Evolutionary conservation across 2,329 filamentous ascomycete genomes (phyloP).

Genomic region (Curvularia verruculosa): DNA sequence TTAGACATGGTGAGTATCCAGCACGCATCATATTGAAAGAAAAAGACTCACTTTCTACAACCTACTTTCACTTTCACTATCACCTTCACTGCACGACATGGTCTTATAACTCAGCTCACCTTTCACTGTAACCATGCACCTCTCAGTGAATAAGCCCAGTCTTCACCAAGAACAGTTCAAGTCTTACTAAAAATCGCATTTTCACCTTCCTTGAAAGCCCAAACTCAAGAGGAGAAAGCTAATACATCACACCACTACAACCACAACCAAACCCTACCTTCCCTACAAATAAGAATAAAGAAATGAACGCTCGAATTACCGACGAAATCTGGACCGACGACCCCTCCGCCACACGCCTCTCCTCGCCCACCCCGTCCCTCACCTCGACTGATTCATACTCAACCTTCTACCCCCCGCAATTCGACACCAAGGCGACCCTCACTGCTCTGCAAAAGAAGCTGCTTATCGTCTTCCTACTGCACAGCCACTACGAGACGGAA

Average conservation of each 20-base stretch:
- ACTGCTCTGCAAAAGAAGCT: constrained; percentile 1
- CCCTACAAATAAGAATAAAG: too few species aligned
- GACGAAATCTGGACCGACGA: background rate
- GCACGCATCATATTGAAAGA: background rate
- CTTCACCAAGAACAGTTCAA: background rate
- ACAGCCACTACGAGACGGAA: background rate
- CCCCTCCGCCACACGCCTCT: background rate
- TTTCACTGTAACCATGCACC: background rate
- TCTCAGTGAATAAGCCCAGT: background rate
- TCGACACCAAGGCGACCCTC: background rate
- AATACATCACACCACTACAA: background rate
- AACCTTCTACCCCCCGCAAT: background rate
- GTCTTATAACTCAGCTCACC: background rate
- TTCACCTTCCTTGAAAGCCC: background rate
- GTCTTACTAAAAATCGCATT: background rate
- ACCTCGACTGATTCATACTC: background rate
- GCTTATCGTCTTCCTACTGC: background rate
- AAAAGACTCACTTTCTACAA: background rate
- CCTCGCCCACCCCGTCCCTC: background rate
- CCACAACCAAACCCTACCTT: background rate
- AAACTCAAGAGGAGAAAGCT: background rate
- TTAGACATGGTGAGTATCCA: too few species aligned
- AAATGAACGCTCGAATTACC: background rate
- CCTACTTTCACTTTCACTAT: too few species aligned
- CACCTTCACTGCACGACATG: background rate